Evolutionary conservation across 768 basidiomycete species (phyloP).

Genomic region (Bullera alba): DNA sequence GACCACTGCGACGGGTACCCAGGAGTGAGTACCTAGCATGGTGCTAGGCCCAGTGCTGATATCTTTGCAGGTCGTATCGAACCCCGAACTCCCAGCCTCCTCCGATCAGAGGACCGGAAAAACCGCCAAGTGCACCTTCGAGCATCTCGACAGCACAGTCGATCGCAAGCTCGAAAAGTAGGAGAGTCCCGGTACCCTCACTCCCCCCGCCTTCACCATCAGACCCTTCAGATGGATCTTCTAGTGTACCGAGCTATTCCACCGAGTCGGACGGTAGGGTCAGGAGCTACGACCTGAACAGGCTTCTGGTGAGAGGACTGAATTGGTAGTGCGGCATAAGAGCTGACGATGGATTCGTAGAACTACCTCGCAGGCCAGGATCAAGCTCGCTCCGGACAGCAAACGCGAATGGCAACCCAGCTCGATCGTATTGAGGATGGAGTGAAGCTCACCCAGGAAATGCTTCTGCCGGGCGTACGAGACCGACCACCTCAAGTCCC

Average conservation of each 20-base stretch:
- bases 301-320: constrained; percentile 46
- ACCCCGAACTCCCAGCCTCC: constrained; percentile 14
- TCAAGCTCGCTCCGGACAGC: constrained; percentile 58
- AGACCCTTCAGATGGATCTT: constrained; percentile 2
- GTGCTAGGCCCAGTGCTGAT: neutral
- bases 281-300: constrained; percentile 48
- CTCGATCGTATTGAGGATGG: constrained; percentile 65
- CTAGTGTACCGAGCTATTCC: constrained; percentile 1
- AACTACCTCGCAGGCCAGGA: constrained; percentile 61
- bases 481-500: constrained; percentile 36
- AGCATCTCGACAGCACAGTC: constrained; percentile 28
- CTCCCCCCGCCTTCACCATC: constrained; percentile 20
- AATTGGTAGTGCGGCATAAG: neutral
- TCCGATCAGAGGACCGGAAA: constrained; percentile 6
- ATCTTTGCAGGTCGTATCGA: constrained; percentile 13
- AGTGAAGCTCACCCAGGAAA: constrained; percentile 55
- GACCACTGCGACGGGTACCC: constrained; percentile 3
- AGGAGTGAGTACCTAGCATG: neutral
- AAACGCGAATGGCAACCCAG: constrained; percentile 59
- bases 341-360: constrained; percentile 14
- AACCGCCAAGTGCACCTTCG: constrained; percentile 9
- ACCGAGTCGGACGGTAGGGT: constrained; percentile 3
- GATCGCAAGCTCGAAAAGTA: constrained; percentile 3
- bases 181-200: constrained; percentile 18
- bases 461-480: constrained; percentile 7